Conservation (phyloP, 2,329 filamentous ascomycete species). For the Neonectria coccinea region DNA sequence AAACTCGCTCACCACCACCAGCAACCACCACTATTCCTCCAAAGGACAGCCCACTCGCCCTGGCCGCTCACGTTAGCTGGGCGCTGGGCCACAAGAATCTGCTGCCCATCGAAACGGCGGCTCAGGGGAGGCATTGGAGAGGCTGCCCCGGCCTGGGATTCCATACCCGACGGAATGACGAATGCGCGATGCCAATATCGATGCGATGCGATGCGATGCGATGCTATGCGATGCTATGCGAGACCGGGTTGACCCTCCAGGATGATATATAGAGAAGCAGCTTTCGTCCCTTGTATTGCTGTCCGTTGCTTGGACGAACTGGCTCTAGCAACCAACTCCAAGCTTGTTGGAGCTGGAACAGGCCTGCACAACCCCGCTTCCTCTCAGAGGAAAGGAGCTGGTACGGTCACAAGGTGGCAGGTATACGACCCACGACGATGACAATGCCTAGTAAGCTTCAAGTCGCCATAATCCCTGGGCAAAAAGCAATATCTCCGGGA, state of each 20-base stretch:
- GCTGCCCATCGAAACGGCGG: neutral
- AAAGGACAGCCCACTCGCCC: slow-evolving; percentile 28
- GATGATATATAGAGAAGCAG: neutral
- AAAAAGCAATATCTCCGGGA: slow-evolving; percentile 13
- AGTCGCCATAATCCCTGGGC: neutral
- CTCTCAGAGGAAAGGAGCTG: slow-evolving; percentile 3
- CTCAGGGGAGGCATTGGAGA: slow-evolving; percentile 12
- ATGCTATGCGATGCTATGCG: neutral
- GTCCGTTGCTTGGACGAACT: neutral
- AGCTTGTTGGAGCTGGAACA: slow-evolving; percentile 4
- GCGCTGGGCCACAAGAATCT: slow-evolving; percentile 9
- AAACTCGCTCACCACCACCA: slow-evolving; percentile 20
- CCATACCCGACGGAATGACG: neutral
- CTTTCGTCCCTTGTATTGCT: neutral
- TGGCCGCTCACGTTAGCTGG: slow-evolving; percentile 22
- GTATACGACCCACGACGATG: neutral
- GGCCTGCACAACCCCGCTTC: slow-evolving; percentile 8
- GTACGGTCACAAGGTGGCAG: slow-evolving; percentile 3
- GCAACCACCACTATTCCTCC: slow-evolving; percentile 24
- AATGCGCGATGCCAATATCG: neutral
- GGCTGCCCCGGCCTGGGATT: neutral
- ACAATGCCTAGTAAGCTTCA: neutral
- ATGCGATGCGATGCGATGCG: neutral
- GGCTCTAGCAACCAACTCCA: neutral
- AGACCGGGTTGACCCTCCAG: neutral